Evolutionary conservation across 208 protist species (phyloP), one percentile per base, ranked within the genome.

Genomic region (Leptomonas pyrrhocoris): DNA sequence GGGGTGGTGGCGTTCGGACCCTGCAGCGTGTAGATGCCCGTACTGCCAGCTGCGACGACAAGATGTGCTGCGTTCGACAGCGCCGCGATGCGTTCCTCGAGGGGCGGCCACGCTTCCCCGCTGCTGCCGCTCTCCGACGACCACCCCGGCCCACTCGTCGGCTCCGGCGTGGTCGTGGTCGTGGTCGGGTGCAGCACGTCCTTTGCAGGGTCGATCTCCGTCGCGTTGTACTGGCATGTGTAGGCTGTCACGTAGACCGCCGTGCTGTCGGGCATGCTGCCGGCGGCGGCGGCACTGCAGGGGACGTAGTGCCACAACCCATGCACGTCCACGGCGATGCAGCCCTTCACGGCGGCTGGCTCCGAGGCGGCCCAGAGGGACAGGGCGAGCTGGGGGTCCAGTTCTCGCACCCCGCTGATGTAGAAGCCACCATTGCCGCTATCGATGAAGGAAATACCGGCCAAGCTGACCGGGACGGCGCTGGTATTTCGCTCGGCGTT

Each of bases 1-100:
- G 60, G 45, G 6, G 45, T 50, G 0, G 43, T 43, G 2, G 12
- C 67, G 8, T 58, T 65, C 0, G 68, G 79, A 1, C 73, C 76
- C 49, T 77, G 53, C 28, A 92, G 68, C 15, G 63, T 58, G 77
- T 94, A 90, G 7, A 84, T 73, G 21, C 89, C 89, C 1, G 83
- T 72, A 38, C 84, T 92, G 55, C 78, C 81, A 2, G 73, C 77
- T 0, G 84, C 70, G 31, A 92, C 86, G n/a, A 92, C 81, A 25
- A 94, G 61, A 45, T 92, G 89, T 34, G 75, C 65, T 1, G 79
- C 82, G 13, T 80, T 84, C 4, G 74, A 66, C 23, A 94, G 79
- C 25, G 83, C 68, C 11, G 72, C 58, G 30, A 89, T 70, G 38
- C 84, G 81, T 74, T 85, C 66, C 9, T 13, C 18, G n/a, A 77